Conservation (phyloP, 2,329 filamentous ascomycete genomes). For the Phyllosticta paracitricarpa region DNA sequence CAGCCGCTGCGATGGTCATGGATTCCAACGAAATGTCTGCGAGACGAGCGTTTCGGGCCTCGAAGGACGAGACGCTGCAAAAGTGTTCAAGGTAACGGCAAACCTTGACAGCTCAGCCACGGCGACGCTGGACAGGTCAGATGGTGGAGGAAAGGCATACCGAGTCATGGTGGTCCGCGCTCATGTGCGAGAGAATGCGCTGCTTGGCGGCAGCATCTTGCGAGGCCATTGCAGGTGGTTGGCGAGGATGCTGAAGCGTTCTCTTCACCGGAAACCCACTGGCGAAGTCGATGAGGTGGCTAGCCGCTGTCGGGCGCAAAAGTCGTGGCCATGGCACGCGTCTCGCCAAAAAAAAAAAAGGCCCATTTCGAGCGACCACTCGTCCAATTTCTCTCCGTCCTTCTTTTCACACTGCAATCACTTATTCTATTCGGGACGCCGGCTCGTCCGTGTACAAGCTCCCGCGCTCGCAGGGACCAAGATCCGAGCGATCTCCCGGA, state of each 20-base stretch:
- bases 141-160: constrained; percentile 22
- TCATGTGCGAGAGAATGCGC: constrained; percentile 76
- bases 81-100: constrained; percentile 69
- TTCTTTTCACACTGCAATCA: background rate
- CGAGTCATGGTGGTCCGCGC: constrained; percentile 66
- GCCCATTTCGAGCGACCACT: background rate
- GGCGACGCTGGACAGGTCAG: background rate
- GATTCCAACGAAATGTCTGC: constrained; percentile 53
- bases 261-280: no score
- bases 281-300: background rate
- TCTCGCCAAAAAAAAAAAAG: background rate
- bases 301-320: background rate
- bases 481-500: background rate
- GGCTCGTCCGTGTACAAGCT: background rate
- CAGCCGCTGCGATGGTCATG: constrained; percentile 50
- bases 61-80: constrained; percentile 44
- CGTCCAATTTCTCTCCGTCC: background rate
- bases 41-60: constrained; percentile 50
- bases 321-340: background rate
- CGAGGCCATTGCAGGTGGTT: constrained; percentile 17
- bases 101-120: constrained; percentile 33
- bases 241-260: background rate
- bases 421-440: background rate
- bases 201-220: constrained; percentile 42
- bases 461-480: background rate